These are phyloP conservation scores for Schizonepeta tenuifolia DNA, from an alignment of 257 asterid species.

Conservation along the genomic window DNA sequence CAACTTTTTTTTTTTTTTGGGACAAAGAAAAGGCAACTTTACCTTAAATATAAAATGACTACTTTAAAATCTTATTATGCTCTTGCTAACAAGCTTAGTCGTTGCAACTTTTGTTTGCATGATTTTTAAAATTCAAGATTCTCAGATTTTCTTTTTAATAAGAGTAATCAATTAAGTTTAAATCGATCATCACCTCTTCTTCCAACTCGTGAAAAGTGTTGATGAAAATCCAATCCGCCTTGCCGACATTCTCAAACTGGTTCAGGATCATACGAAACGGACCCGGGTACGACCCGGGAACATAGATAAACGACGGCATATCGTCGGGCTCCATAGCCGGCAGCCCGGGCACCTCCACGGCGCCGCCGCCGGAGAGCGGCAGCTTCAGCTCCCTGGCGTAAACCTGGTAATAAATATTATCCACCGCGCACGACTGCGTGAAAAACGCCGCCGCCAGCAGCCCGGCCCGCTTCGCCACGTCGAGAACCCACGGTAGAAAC, in stretches of 20 bases:
- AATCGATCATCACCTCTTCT: slow-evolving; percentile 36
- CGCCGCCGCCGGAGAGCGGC: slow-evolving; percentile 25
- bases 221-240: slow-evolving; percentile 45
- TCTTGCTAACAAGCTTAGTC: no score
- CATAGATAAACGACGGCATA: slow-evolving; percentile 32
- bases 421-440: slow-evolving; percentile 54
- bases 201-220: slow-evolving; percentile 46
- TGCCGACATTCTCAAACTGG: slow-evolving; percentile 34
- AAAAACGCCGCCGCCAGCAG: slow-evolving; percentile 43
- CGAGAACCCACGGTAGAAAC: slow-evolving; percentile 40
- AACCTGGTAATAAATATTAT: slow-evolving; percentile 26
- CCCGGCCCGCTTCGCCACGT: slow-evolving; percentile 41
- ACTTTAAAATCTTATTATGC: no score
- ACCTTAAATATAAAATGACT: no score
- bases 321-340: slow-evolving; percentile 34
- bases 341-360: slow-evolving; percentile 34
- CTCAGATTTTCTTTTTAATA: no score
- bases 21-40: no score
- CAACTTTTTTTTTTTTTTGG: no score
- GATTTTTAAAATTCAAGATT: no score
- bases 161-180: no score
- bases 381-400: slow-evolving; percentile 19
- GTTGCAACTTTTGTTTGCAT: no score
- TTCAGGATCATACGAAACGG: slow-evolving; percentile 17
- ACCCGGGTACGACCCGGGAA: slow-evolving; percentile 26